These are phyloP conservation scores for Astrephomene gubernaculifera DNA, from an alignment of 139 green algal species.

Conservation along the genomic window DNA sequence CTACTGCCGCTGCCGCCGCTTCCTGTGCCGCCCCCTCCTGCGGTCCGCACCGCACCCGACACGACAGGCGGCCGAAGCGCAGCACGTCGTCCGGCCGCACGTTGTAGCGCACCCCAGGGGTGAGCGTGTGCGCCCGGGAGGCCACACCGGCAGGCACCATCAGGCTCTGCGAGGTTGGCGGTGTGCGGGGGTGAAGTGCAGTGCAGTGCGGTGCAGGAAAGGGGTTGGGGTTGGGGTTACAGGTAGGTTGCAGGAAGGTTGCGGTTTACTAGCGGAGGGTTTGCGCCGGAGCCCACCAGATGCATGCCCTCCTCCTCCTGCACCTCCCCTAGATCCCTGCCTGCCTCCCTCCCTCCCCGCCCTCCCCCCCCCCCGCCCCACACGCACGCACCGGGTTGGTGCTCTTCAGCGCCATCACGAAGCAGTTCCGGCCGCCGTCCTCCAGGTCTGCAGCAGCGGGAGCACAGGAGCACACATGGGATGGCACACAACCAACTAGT, in stretches of 20 bases:
- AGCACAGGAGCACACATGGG: background rate
- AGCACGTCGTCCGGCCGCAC: slow-evolving; percentile 28
- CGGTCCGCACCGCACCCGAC: background rate
- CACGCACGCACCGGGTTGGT: slow-evolving; percentile 13
- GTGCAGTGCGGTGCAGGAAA: background rate
- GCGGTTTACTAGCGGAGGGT: background rate
- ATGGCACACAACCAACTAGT: background rate
- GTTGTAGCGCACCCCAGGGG: slow-evolving; percentile 15
- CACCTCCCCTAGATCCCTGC: background rate
- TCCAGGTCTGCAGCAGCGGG: slow-evolving; percentile 5
- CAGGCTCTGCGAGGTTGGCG: background rate
- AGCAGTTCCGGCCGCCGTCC: slow-evolving; percentile 34
- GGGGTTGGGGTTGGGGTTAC: background rate
- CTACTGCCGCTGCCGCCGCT: slow-evolving; percentile 2
- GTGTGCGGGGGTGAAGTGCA: background rate
- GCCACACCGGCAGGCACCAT: slow-evolving; percentile 2
- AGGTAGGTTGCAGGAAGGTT: background rate
- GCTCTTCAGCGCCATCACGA: slow-evolving; percentile 1
- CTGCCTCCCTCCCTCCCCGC: too few species aligned
- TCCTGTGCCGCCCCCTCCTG: background rate
- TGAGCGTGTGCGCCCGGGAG: slow-evolving; percentile 1
- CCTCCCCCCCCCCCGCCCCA: background rate
- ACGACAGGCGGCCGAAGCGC: slow-evolving; percentile 27
- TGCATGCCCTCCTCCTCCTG: background rate
- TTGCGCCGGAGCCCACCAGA: background rate